A percentile compares a stretch with the other conserved stretches of the same genome.
Evolutionary conservation across 148 eudicot species (phyloP).

Genomic region (Dianthus caryophyllus): DNA sequence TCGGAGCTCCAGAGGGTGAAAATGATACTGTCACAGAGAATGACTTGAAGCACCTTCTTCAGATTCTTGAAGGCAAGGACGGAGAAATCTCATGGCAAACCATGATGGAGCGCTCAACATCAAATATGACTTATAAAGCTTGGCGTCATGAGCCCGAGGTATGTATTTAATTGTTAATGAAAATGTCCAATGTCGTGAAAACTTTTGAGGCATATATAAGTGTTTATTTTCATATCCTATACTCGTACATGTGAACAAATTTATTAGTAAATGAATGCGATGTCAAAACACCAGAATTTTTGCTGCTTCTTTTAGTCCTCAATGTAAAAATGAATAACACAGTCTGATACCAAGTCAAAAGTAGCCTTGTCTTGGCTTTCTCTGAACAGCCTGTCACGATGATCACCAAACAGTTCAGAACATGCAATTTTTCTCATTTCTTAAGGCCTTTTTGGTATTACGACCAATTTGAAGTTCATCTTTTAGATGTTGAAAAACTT

Average conservation of each 20-base stretch:
- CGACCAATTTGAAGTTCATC: background rate
- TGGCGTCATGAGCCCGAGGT: constrained; percentile 94
- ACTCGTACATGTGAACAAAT: background rate
- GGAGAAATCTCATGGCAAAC: constrained; percentile 63
- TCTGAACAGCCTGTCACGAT: too few species aligned
- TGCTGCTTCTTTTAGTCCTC: background rate
- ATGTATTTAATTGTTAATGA: constrained; percentile 11
- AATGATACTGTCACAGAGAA: constrained; percentile 48
- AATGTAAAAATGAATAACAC: background rate
- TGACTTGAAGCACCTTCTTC: constrained; percentile 58
- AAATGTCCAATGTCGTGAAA: background rate
- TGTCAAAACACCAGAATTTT: background rate
- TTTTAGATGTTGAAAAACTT: background rate
- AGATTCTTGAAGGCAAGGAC: constrained; percentile 62
- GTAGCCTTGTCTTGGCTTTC: background rate
- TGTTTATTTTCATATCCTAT: background rate
- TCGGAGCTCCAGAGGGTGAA: constrained; percentile 35
- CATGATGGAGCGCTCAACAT: constrained; percentile 69
- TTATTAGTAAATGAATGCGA: background rate
- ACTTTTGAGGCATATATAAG: background rate
- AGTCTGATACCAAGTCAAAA: background rate
- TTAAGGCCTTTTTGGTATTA: too few species aligned
- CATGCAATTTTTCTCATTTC: too few species aligned
- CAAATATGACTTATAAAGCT: constrained; percentile 69
- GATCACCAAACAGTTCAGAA: too few species aligned